Evolutionary conservation across 148 eudicot genomes (phyloP), one percentile per base, ranked within the genome.

Genomic region (Euryodendron excelsum): DNA sequence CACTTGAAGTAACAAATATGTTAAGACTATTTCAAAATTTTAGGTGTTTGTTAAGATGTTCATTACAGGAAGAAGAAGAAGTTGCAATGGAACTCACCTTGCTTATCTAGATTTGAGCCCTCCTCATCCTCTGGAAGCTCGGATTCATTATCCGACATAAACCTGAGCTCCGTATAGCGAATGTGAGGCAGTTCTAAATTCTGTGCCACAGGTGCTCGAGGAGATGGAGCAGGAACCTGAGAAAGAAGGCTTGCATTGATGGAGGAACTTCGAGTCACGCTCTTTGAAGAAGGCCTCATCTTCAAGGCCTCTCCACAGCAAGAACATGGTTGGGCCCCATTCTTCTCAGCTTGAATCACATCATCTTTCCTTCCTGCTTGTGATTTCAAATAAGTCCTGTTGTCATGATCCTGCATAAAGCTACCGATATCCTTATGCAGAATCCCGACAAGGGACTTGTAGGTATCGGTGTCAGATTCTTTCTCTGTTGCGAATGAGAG

Each of bases 291-390:
- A 3, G 85, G 64, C 78, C 81, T 92, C 61, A 68, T 72, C 80
- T 91, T 93, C 87, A 92, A 75, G 60, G 88, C 84, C 80, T 93
- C 99, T 39, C 96, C 97, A 88, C 99, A 96, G 77, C 99, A 96
- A 5, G 90, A 88, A 78, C 99, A 96, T 76, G 84, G 80, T 4
- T 55, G 44, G 67, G 78, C 59, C 53, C 64, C 84, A 74, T 58
- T 73, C 2, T 67, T 81, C 41, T 77, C 82, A 30, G 70, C 77
- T 33, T n/a, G 20, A 50, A 65, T 72, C 13, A 34, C 78, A 25
- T 83, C 90, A 31, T 82, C 81, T 61, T 77, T 82, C 75, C 73
- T 82, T 21, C 80, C 80, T 9, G 73, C 30, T 5, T 23, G 10
- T 23, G 20, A 55, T 60, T 67, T 91, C 60, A 82, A 10, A 30